These are phyloP conservation scores for Golovinomyces cichoracearum DNA, from an alignment of 2,329 filamentous ascomycete species.

Conservation along the genomic window DNA sequence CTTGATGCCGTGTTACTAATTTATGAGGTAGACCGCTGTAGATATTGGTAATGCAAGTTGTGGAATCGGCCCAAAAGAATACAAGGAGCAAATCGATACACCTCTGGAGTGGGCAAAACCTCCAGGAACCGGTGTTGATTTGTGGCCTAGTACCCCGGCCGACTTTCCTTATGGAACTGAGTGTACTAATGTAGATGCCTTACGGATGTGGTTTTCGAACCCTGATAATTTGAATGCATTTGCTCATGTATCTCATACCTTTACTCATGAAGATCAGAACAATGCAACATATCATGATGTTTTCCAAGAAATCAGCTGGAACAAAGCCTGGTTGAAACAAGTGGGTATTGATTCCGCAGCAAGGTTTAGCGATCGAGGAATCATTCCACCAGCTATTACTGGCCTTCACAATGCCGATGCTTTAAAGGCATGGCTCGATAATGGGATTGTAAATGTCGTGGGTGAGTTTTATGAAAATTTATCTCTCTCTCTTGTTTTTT, in stretches of 20 bases:
- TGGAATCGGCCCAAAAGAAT: conserved; percentile 19
- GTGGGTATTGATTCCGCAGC: conserved; percentile 22
- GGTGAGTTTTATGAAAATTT: conserved; percentile 14
- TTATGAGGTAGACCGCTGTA: conserved; percentile 5
- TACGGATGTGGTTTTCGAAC: conserved; percentile 26
- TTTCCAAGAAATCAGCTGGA: conserved; percentile 30
- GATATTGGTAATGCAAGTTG: conserved; percentile 7
- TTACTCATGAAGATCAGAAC: conserved; percentile 30
- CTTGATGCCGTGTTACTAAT: too few species aligned
- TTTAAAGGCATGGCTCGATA: conserved; percentile 29
- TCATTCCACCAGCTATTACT: conserved; percentile 37
- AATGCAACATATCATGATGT: conserved; percentile 33
- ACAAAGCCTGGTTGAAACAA: conserved; percentile 30
- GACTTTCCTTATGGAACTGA: conserved; percentile 9
- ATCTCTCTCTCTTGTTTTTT: neutral
- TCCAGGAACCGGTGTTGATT: conserved; percentile 22
- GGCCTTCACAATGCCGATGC: conserved; percentile 37
- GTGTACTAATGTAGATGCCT: conserved; percentile 24
- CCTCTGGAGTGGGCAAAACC: conserved; percentile 22
- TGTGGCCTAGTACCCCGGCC: conserved; percentile 19
- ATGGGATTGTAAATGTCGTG: conserved; percentile 31
- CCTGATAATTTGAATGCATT: conserved; percentile 25
- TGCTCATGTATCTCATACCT: conserved; percentile 33
- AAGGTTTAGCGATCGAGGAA: conserved; percentile 25
- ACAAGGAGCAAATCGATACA: conserved; percentile 21